Evolutionary conservation across 192 early-diverging fungal genomes (phyloP), one percentile per base, ranked within the genome.

Genomic region (Backusella westeae): DNA sequence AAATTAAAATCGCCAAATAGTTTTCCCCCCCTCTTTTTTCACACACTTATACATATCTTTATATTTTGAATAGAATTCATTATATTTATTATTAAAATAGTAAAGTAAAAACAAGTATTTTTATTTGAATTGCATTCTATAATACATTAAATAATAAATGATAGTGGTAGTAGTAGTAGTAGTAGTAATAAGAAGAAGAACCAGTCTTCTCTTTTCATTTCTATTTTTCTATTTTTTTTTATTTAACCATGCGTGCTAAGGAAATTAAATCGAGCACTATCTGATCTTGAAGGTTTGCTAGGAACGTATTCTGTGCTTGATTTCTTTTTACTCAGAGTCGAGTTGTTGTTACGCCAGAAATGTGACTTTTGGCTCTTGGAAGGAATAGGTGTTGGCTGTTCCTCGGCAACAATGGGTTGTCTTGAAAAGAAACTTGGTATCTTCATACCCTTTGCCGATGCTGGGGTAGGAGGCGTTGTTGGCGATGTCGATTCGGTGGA

Each of bases 1-100:
- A 93, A 75, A 90, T 94, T 75, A 93, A 92, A 81, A 87, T 93
- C 26, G 86, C 86, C 12, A 89, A 90, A 80, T 75, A 86, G 79
- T 21, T 0, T 29, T 4, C 12, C 34, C 6, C 7, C 21, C 34
- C 9, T 34, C 66, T 29, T 67, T 67, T 35, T 68, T n/a, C 67
- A 34, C 6, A 17, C 41, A 46, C 3, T 52, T 9, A 46, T 14
- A 44, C 14, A 39, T 10, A 70, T 14, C 17, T n/a, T 14, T n/a
- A 21, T n/a, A 49, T 49, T 7, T 49, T n/a, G 46, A 49, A 49
- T 49, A 49, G 46, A 49, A 49, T 2, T n/a, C 46, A 49, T 7
- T 49, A 14, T 44, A 17, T 15, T 44, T 26, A 71, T 14, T 14
- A 34, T 15, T 44, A 71, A 44, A 46, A 32, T 32, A 71, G 17